Evolutionary conservation across 352 stramenopile genomes (phyloP).

Genomic region (Phytophthora constricta): DNA sequence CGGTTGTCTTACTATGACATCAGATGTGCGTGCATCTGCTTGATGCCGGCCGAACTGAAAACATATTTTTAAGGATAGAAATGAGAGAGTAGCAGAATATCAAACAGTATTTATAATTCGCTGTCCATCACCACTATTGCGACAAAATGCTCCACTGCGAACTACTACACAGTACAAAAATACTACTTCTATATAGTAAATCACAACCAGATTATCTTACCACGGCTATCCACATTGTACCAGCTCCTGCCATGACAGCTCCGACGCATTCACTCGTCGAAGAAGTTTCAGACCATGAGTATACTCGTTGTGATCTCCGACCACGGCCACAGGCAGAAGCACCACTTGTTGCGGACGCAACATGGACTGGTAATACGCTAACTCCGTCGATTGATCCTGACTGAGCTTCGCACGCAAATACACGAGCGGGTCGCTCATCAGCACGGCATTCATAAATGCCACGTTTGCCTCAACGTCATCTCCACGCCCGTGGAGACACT

Average conservation of each 20-base stretch:
- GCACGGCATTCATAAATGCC: slow-evolving; percentile 39
- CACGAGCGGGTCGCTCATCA: slow-evolving; percentile 42
- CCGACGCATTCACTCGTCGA: background rate
- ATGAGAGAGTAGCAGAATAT: no score
- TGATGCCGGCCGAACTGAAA: no score
- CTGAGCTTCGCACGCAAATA: slow-evolving; percentile 14
- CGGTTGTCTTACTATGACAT: no score
- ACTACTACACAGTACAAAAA: no score
- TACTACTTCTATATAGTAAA: no score
- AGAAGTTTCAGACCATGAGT: slow-evolving; percentile 8
- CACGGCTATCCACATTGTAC: slow-evolving; percentile 22
- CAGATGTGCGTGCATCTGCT: no score
- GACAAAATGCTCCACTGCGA: no score
- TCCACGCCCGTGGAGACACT: slow-evolving; percentile 11
- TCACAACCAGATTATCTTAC: no score
- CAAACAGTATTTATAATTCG: no score
- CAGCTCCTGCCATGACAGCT: slow-evolving; percentile 19
- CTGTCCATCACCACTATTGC: no score
- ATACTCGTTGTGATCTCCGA: slow-evolving; percentile 12
- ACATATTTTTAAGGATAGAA: no score
- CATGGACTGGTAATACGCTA: slow-evolving; percentile 22
- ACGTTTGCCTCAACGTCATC: slow-evolving; percentile 24
- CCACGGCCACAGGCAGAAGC: slow-evolving; percentile 8
- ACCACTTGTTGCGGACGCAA: slow-evolving; percentile 2
- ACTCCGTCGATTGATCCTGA: background rate